These are phyloP conservation scores for Stephania cephalantha DNA, from an alignment of 164 flowering plant species.

Conservation along the genomic window DNA sequence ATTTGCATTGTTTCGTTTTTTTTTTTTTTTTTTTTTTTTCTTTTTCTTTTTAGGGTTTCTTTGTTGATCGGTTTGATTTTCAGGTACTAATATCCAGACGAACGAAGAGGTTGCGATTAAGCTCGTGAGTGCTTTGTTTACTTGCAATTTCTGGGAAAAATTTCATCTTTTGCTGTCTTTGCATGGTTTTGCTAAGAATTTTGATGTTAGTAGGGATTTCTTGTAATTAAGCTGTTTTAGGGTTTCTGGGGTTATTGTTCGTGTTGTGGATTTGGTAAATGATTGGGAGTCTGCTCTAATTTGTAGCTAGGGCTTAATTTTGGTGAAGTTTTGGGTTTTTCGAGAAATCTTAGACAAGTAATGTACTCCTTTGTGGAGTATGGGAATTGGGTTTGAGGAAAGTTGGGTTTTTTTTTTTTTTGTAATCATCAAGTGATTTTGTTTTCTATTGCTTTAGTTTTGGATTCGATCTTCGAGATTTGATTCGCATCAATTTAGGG, in stretches of 20 bases:
- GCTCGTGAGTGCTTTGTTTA: conserved; percentile 49
- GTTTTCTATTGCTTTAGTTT: background rate
- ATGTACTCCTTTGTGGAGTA: background rate
- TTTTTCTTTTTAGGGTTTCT: conserved; percentile 1
- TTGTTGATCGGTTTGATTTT: background rate
- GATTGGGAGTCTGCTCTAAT: background rate
- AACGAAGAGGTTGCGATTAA: conserved; percentile 90
- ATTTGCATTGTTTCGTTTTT: background rate
- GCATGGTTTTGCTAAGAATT: background rate
- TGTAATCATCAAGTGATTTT: background rate
- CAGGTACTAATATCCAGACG: conserved; percentile 83
- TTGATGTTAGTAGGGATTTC: too few species aligned
- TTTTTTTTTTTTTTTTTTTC: conserved; percentile 1
- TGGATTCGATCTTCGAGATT: too few species aligned
- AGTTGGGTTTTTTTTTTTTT: background rate
- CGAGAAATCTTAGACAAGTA: background rate
- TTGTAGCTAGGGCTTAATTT: background rate
- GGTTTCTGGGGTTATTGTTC: too few species aligned
- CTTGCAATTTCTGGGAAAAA: background rate
- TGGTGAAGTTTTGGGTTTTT: background rate
- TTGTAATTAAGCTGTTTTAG: too few species aligned
- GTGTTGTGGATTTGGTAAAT: background rate
- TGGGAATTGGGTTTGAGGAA: background rate
- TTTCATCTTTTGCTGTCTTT: background rate
- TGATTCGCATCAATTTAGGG: too few species aligned